Base-by-base conservation (phyloP, 179 eudicot species). In the Sideroxylon spinosum region DNA sequence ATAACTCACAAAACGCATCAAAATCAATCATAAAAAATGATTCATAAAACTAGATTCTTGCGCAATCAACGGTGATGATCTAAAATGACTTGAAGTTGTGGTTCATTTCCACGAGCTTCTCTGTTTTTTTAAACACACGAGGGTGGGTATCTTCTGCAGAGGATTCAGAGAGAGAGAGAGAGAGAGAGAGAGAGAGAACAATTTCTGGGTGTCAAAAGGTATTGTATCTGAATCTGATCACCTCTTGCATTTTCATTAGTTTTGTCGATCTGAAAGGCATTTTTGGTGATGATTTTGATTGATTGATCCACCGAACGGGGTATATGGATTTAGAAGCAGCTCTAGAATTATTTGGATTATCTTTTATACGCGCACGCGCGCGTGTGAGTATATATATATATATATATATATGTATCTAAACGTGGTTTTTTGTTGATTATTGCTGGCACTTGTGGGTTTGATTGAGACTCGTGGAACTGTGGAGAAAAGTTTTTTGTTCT, bases 41-140 rank as follows among this genome's bases (percentile, higher is more conserved):
- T 37, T 6, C 44, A 3, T 3, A 37, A 37, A 37, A 37, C 44
- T 9, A 52, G 56, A 52, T 52, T 11, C 1, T 0, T 59, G 7
- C 17, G 4, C 37, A 29, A 44, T 28, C 14, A 1, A 79, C 49
- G 73, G n/a, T 28, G 19, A 50, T 12, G 57, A 26, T 64, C n/a
- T 14, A 50, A 29, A 19, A 11, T 11, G 46, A 16, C 56, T 4
- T 65, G 73, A 19, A 67, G 55, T 73, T 73, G 64, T 3, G 62
- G 25, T 73, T 71, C 75, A 71, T 49, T 11, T 6, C 10, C 9
- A 14, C 6, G 16, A 13, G 29, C 13, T 46, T 12, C 14, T 12
- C 37, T 11, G 49, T 69, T n/a, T 69, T 69, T 69, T 69, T 16
- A 46, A 59, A 59, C 63, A 69, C 73, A 19, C n/a, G 55, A 69